Base-by-base conservation (phyloP, 345 rosid species). In the Heritiera fomes region DNA sequence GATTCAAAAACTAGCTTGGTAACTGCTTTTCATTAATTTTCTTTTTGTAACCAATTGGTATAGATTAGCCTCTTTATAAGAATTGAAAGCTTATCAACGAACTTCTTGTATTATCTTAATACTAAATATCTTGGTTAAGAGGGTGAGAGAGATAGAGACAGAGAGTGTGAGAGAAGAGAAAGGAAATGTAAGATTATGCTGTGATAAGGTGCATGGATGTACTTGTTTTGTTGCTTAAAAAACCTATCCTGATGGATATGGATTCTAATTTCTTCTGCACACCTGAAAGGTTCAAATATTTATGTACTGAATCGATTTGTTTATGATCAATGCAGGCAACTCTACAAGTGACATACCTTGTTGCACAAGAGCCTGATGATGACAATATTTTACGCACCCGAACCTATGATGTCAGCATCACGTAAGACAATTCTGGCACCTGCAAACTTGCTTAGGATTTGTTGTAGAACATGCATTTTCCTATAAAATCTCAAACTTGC, bases 401-500 rank as follows among this genome's bases (percentile, higher is more conserved):
- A 78, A 94, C 99, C 55, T 97, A 97, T 82, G 99, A 94, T 90
- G 87, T 97, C 83, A 97, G 94, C 93, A 97, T 97, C 83, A 92
- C 99, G 98, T 97, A 91, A 86, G 92, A 75, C 32, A 59, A 63
- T 32, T 34, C 23, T 64, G 47, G 32, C n/a, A 49, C 58, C 49
- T 50, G 38, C 34, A 38, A 17, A 73, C 2, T 1, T 72, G 49
- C 74, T 70, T 28, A 49, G 58, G 13, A 14, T 70, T 28, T 47
- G 40, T 70, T 49, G 15, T 49, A 13, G 66, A 41, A 43, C 43
- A 71, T 52, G 61, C 17, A 9, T 38, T 34, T 53, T 15, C 9
- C 30, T 43, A 46, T 73, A 69, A 55, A 53, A 45, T 28, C 58
- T 6, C 38, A 58, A 8, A 80, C 60, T 58, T 77, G 45, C 68